Evolutionary conservation across 1,284 basidiomycete species (phyloP).

Genomic region (Rhodotorula sp.): DNA sequence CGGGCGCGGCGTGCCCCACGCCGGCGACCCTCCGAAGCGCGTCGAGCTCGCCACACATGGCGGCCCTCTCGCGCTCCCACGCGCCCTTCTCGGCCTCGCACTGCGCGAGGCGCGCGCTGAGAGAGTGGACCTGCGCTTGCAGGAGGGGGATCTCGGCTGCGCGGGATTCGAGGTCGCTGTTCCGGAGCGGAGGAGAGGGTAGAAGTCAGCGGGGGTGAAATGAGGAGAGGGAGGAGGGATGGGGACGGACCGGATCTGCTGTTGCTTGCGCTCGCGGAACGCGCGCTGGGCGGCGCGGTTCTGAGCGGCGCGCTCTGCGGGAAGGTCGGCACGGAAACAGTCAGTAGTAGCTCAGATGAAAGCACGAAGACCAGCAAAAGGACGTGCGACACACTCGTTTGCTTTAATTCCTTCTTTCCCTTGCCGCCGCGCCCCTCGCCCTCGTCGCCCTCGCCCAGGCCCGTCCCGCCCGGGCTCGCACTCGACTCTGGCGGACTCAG

Average conservation of each 20-base stretch:
- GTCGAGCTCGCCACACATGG: conserved; percentile 4
- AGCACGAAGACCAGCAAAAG: too few species aligned
- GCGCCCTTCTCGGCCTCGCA: not conserved
- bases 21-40: conserved; percentile 5
- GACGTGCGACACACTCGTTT: conserved; percentile 17
- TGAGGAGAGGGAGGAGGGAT: not conserved
- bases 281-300: conserved; percentile 40
- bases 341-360: not conserved
- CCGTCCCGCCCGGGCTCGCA: not conserved
- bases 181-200: too few species aligned
- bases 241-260: conserved; percentile 17
- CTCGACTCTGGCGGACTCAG: conserved; percentile 1
- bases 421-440: not conserved
- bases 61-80: conserved; percentile 11
- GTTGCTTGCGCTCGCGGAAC: conserved; percentile 41
- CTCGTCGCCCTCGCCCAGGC: not conserved
- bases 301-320: conserved; percentile 34
- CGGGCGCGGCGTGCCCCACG: not conserved
- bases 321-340: not conserved
- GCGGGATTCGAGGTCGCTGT: conserved; percentile 12
- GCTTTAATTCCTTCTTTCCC: conserved; percentile 15
- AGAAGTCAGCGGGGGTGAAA: too few species aligned
- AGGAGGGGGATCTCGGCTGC: not conserved
- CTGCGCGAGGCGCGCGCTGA: not conserved
- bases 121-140: not conserved